Evolutionary conservation across 108 stramenopile genomes (phyloP), one percentile per base, ranked within the genome.

Genomic region (Epipyxis sp.): DNA sequence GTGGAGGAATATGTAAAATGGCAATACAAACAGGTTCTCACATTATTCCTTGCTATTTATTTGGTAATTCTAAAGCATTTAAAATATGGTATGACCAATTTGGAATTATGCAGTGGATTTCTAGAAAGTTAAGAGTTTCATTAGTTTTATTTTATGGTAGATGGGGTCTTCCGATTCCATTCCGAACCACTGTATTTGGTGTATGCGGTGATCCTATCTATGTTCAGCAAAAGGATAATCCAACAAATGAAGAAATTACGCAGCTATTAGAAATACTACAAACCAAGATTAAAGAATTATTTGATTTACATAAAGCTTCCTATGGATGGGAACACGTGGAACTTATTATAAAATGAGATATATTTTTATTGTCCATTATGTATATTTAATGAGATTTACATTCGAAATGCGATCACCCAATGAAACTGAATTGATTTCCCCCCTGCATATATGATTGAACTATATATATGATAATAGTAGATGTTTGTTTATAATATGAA

Each of bases 1-100:
- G 93, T 25, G 91, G 92, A 76, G 93, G 93, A 30, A 91, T 94
- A 44, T 89, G 92, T 35, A 90, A 90, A 77, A 78, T 94, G 67
- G 91, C 91, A 20, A 82, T 94, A 68, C 86, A 81, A 61, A 82
- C 87, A n/a, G 90, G 90, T 1, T 89, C 90, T 1, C 88, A 90
- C 59, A 69, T 94, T 1, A 80, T 92, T 0, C 91, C 93, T 6
- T 80, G 86, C 29, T 94, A 91, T 76, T 61, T 89, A 30, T 90
- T 93, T 80, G 93, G 93, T 25, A 93, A 93, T 77, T 91, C 93
- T 0, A 57, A 74, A 39, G 6, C 71, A 43, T 50, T 50, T 20
- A n/a, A n/a, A n/a, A n/a, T n/a, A n/a, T n/a, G n/a, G n/a, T n/a
- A 79, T 13, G 79, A 78, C 88, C 67, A 90, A 87, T 78, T 77